Conservation (phyloP, 257 asterid species). For the Fraxinus pennsylvanica region DNA sequence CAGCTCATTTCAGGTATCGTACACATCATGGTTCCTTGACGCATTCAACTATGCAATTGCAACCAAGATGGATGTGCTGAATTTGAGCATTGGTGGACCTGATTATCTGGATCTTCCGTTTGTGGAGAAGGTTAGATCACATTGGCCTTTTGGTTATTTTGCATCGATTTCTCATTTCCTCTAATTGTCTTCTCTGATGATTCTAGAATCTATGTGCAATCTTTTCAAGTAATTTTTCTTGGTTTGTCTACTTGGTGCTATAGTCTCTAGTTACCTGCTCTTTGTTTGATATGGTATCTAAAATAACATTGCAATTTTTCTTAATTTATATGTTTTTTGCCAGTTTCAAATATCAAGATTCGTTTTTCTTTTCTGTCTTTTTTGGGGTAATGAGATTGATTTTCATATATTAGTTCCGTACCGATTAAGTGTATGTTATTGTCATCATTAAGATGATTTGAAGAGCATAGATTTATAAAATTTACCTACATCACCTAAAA, state of each 20-base stretch:
- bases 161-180: slow-evolving; percentile 6
- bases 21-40: slow-evolving; percentile 99
- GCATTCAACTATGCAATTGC: slow-evolving; percentile 99
- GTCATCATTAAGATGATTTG: background rate
- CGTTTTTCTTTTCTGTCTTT: background rate
- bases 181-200: background rate
- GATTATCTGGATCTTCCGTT: slow-evolving; percentile 93
- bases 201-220: background rate
- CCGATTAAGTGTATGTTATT: background rate
- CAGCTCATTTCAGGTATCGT: slow-evolving; percentile 99
- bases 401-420: background rate
- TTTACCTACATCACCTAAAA: slow-evolving; percentile 2
- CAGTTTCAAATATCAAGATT: background rate
- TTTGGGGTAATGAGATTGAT: background rate
- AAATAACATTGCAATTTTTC: background rate
- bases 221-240: background rate
- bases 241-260: slow-evolving; percentile 4
- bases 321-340: background rate
- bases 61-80: slow-evolving; percentile 92
- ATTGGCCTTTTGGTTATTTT: slow-evolving; percentile 15
- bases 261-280: slow-evolving; percentile 4
- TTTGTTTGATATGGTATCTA: background rate
- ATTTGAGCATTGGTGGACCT: slow-evolving; percentile 98
- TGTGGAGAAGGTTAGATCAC: slow-evolving; percentile 73
- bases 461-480: background rate